phyloP scores from a whole-genome alignment of 352 stramenopile species.

The Phytophthora sp. region DNA sequence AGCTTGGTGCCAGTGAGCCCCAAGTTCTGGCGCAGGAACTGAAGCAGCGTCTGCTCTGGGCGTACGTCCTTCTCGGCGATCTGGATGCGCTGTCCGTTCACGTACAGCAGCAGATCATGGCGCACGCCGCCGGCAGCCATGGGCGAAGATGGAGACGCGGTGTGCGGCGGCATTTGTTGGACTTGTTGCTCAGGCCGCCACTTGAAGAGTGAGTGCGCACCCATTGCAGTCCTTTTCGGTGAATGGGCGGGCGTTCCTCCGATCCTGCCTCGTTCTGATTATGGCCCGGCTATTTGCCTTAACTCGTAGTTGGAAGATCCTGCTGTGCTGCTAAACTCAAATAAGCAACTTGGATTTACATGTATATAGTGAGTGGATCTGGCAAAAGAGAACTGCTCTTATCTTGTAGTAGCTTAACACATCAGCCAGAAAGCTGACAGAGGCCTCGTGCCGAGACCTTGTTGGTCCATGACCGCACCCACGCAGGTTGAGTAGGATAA shows the following conservation, averaged over 20 bases:
- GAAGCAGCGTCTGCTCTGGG: constrained; percentile 82
- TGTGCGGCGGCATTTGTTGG: constrained; percentile 22
- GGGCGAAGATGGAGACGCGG: constrained; percentile 4
- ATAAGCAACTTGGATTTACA: too few species aligned
- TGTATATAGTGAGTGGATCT: too few species aligned
- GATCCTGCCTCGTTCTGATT: background rate
- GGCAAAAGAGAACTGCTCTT: too few species aligned
- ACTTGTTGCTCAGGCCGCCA: constrained; percentile 5
- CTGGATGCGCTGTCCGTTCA: constrained; percentile 69
- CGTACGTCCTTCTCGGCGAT: constrained; percentile 57
- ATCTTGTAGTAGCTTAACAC: too few species aligned
- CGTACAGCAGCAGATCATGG: constrained; percentile 70
- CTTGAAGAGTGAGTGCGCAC: constrained; percentile 18
- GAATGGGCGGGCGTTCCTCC: too few species aligned
- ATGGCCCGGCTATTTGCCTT: background rate
- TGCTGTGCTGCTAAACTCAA: background rate
- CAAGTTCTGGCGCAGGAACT: constrained; percentile 80
- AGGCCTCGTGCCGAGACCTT: too few species aligned
- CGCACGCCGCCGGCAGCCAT: constrained; percentile 32
- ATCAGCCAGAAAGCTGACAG: too few species aligned
- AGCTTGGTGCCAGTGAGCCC: constrained; percentile 86
- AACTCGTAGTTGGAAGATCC: too few species aligned
- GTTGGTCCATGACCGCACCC: too few species aligned
- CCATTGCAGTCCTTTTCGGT: too few species aligned
- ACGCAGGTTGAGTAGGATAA: too few species aligned